Base-by-base conservation (phyloP, 2,329 filamentous ascomycete species). In the Pseudopyrenochaeta lycopersici region DNA sequence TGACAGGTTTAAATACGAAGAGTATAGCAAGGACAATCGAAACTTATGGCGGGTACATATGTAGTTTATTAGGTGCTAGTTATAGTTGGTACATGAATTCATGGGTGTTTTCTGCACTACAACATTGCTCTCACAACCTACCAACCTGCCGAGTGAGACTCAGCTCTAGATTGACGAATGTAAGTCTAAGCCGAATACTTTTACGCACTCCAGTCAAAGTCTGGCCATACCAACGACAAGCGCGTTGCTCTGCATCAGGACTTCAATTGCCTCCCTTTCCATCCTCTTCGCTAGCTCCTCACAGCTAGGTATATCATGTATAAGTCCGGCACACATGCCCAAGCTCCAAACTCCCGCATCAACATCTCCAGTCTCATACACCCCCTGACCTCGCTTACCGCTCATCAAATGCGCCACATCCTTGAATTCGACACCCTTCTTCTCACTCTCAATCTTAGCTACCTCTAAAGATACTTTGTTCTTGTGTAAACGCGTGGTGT, bases 301-400 rank as follows among this genome's bases (percentile, higher is more conserved):
- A 56, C 79, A 81, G 1, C 75, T 79, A 1, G 79, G 79, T 15
- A 81, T 77, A 57, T 81, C 79, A 49, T 82, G 77, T 50, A 82
- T 82, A 21, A 82, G 64, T 96, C 94, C 76, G 95, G 93, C 18
- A 92, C 94, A 14, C 93, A 92, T 35, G 91, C 97, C 94, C 93
- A 98, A 33, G 96, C 90, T 63, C 64, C 67, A 69, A 20, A 71
- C 67, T n/a, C 66, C 64, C 11, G 61, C 62, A 60, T 71, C 65
- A 2, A 68, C 60, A 61, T 69, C 66, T 4, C 66, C 66, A 10
- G 60, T 68, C 47, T 62, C 62, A 43, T 67, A 70, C 10, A 71
- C 66, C 3, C 60, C 59, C 40, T 63, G 58, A 1, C 67, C 67
- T 18, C 66, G 56, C 54, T 67, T 61, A 14, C 67, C 67, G 43